Base-by-base conservation (phyloP, 768 basidiomycete species). In the Boletus edulis region DNA sequence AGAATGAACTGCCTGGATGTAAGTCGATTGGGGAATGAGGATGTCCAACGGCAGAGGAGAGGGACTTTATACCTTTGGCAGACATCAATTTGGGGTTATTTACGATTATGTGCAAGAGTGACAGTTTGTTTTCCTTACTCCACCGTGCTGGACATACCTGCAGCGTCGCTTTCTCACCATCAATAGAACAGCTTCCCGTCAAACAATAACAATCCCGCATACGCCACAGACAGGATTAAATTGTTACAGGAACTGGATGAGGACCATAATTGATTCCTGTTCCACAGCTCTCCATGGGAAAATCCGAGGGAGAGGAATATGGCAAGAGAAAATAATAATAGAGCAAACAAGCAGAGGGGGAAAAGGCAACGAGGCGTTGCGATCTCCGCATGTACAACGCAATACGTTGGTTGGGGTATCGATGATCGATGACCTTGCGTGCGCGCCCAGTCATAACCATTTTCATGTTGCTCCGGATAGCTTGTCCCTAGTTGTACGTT, bases 61-160 rank as follows among this genome's bases (percentile, higher is more conserved):
- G 11, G 29, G 38, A 13, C 2, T 62, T 54, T 62, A 62, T 58
- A 52, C 47, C 40, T 41, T 32, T 35, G 15, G 29, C 12, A 47
- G 29, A 18, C 45, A 9, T 44, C n/a, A 24, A 42, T 59, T 59
- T 53, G 47, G 50, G 27, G 27, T n/a, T 49, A 35, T 56, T 55
- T 49, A 14, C 45, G 18, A 46, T 29, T 14, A 6, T 47, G 27
- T 42, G 41, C 20, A 43, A 41, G 4, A 4, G 20, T 17, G 41
- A 35, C 18, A 27, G 17, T 14, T 13, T 15, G 14, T 8, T 11
- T 8, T 27, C 38, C 27, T 18, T 11, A 3, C n/a, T n/a, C 20
- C 20, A 5, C 14, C 15, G 7, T 4, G 44, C 12, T 11, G n/a
- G 5, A 11, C 8, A n/a, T 4, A 17, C 22, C 13, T 48, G 9